These are phyloP conservation scores for Voacanga thouarsii DNA, from an alignment of 257 asterid species.

Conservation along the genomic window DNA sequence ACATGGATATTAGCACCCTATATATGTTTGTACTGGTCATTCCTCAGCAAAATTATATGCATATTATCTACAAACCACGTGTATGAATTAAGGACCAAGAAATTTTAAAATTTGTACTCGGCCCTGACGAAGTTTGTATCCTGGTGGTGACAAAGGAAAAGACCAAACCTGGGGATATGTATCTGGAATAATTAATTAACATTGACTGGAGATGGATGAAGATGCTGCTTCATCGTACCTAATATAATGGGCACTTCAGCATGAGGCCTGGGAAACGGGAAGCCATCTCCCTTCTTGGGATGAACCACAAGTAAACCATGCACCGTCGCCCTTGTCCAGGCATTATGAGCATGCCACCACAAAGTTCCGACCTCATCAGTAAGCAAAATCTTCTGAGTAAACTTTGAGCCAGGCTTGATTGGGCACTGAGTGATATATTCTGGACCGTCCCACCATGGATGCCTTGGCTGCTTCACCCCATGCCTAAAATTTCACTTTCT, in stretches of 20 bases:
- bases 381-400: constrained; percentile 44
- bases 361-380: constrained; percentile 63
- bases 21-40: too few species aligned
- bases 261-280: constrained; percentile 49
- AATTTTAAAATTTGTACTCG: too few species aligned
- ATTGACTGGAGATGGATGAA: too few species aligned
- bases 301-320: constrained; percentile 56
- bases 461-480: constrained; percentile 61
- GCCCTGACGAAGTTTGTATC: too few species aligned
- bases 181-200: too few species aligned
- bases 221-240: constrained; percentile 28
- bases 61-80: too few species aligned
- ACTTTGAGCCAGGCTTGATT: constrained; percentile 45
- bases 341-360: constrained; percentile 80
- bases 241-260: constrained; percentile 54
- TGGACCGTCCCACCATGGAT: constrained; percentile 77
- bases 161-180: too few species aligned
- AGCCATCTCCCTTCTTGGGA: constrained; percentile 33
- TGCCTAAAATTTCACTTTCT: constrained; percentile 40
- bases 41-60: too few species aligned
- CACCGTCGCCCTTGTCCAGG: constrained; percentile 71
- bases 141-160: too few species aligned
- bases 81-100: too few species aligned
- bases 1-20: too few species aligned
- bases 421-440: constrained; percentile 74